Evolutionary conservation across 768 basidiomycete species (phyloP), one percentile per base, ranked within the genome.

Genomic region (Xerocomellus amylosporus): DNA sequence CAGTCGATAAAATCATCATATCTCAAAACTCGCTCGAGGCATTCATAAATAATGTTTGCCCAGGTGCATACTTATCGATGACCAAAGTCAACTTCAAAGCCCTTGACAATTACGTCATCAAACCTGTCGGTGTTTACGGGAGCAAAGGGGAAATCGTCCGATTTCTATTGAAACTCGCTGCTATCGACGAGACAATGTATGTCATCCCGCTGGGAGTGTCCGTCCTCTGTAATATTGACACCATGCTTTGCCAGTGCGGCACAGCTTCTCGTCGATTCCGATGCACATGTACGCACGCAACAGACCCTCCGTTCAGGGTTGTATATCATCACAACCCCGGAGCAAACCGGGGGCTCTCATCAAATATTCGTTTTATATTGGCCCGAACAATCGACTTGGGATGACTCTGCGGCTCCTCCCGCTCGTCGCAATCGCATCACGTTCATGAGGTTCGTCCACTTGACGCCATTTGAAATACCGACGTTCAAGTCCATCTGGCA

Each of bases 1-100:
- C 54, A 83, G 84, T 83, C 37, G 83, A 84, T 58, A 85, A 86
- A 61, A 77, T 86, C 34, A 79, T 86, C 64, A 85, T 86, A 30
- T 72, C 73, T 2, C 81, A 84, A 62, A 68, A 74, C 4, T 77
- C 80, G 3, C 67, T 86, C 13, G 68, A 71, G 54, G 56, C 69
- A 3, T 76, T 85, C 47, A 75, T 82, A 59, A 80, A 84, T 47
- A 62, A 61, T 17, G 43, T 84, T 9, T 72, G 61, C 38, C 81
- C 84, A 0, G 77, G 79, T 2, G 77, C 85, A 5, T 85, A 83
- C 58, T 55, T 60, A 1, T 80, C 81, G 0, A 69, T 84, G 46
- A 83, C 80, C 2, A 79, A 75, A 55, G 79, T 86, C 54, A 74
- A 85, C 57, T 86, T 64, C 74, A 74, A 40, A 64, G 67, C 1